Base-by-base conservation (phyloP, 371 early-diverging fungal genomes). In the Mucor circinelloides region DNA sequence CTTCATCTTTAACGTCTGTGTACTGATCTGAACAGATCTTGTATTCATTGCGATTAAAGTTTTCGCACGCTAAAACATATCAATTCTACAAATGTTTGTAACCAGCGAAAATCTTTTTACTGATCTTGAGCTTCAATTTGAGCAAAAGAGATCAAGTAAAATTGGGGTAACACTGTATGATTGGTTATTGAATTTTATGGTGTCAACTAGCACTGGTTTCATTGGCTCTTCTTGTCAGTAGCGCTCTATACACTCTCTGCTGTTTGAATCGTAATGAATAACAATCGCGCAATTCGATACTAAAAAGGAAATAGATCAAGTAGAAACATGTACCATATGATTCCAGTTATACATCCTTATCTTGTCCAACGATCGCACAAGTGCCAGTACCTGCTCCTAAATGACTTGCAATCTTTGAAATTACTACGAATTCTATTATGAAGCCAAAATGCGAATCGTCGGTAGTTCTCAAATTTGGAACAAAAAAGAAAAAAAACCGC, bases 251-350 rank as follows among this genome's bases (percentile, higher is more conserved):
- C 55, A 5, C 27, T 30, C 7, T 17, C 15, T 27, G 13, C 8
- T 28, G 28, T 30, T 30, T n/a, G 31, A 55, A 27, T 55, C 55
- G 19, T 2, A 55, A 55, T 55, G n/a, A 31, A 55, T 55, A 17
- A 6, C 55, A 55, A 55, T 55, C 55, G 55, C 55, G 55, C 55
- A 55, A 55, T 31, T n/a, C 6, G 12, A 4, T 55, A 28, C 36
- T 17, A 58, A 58, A 58, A 58, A 34, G 58, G 36, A 58, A 58
- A 36, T 31, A 34, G 58, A 58, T 34, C 4, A 58, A 21, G 21
- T 36, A 36, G 58, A 58, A 58, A 58, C 28, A 50, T 50, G 50
- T 25, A 31, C 58, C 58, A 58, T 58, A 56, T 56, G 56, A 56
- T 56, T 25, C 23, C 21, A 52, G 12, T 27, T 52, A 44, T 44